These are phyloP conservation scores for Pelargonium myrrhifolium DNA, from an alignment of 441 rosid genomes.

Conservation along the genomic window DNA sequence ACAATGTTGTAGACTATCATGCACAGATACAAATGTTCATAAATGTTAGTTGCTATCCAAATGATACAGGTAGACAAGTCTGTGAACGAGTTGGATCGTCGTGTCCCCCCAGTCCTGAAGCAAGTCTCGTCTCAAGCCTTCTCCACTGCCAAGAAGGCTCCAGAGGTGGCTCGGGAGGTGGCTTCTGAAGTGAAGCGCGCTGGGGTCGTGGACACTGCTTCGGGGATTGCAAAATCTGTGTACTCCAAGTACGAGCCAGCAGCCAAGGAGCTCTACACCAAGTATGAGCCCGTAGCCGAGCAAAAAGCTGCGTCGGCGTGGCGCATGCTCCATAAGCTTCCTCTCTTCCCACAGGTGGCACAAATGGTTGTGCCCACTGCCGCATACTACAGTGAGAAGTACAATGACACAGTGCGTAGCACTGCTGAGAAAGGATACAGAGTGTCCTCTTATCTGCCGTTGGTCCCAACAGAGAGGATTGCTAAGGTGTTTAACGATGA, in stretches of 20 bases:
- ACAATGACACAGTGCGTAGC: conserved; percentile 58
- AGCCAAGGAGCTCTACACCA: conserved; percentile 68
- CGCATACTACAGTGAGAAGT: conserved; percentile 68
- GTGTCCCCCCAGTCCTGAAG: conserved; percentile 31
- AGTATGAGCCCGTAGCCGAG: conserved; percentile 83
- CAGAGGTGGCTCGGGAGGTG: conserved; percentile 54
- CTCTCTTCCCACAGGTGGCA: conserved; percentile 70
- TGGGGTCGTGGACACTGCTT: conserved; percentile 66
- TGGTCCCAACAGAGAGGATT: conserved; percentile 78
- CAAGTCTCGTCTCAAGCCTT: conserved; percentile 47
- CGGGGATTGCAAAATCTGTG: conserved; percentile 58
- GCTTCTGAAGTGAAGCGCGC: conserved; percentile 60
- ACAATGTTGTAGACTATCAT: too few relatives aligned
- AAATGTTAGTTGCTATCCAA: not conserved
- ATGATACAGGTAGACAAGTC: conserved; percentile 65
- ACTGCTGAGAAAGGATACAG: conserved; percentile 72
- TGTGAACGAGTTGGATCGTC: conserved; percentile 45
- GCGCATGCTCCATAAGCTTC: conserved; percentile 73
- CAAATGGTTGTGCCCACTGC: conserved; percentile 74
- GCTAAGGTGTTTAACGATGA: conserved; percentile 51
- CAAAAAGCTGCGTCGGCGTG: conserved; percentile 71
- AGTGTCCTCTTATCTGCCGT: conserved; percentile 63
- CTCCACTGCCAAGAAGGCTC: conserved; percentile 65
- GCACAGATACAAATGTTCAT: too few relatives aligned
- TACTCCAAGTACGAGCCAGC: conserved; percentile 68